These are phyloP conservation scores for Nemophila menziesii DNA, from an alignment of 257 asterid genomes.

Conservation along the genomic window DNA sequence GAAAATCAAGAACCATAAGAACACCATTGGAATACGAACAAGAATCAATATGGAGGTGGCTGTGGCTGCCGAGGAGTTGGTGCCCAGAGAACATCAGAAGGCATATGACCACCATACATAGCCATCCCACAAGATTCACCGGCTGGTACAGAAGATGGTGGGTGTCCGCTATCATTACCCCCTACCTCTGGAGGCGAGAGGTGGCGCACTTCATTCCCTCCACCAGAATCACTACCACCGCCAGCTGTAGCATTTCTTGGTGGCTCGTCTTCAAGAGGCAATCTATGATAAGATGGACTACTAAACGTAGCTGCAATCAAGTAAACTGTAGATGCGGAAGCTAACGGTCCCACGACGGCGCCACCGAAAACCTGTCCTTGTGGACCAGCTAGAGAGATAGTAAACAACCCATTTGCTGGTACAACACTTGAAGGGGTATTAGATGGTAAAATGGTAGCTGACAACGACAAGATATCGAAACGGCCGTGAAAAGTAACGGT, in stretches of 20 bases:
- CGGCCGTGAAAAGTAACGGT: slow-evolving; percentile 68
- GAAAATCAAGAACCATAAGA: slow-evolving; percentile 1
- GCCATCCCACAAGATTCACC: slow-evolving; percentile 13
- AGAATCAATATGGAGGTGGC: slow-evolving; percentile 32
- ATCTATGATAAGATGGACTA: slow-evolving; percentile 38
- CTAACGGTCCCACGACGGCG: slow-evolving; percentile 48
- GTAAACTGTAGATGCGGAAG: slow-evolving; percentile 47
- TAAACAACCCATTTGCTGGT: slow-evolving; percentile 22
- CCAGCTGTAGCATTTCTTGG: slow-evolving; percentile 14
- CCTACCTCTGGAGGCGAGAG: slow-evolving; percentile 25
- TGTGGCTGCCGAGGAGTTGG: slow-evolving; percentile 48
- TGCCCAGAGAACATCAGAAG: slow-evolving; percentile 50
- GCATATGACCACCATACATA: slow-evolving; percentile 24
- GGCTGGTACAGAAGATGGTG: slow-evolving; percentile 7
- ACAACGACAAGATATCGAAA: slow-evolving; percentile 57
- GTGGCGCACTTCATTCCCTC: slow-evolving; percentile 13
- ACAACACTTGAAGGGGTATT: background rate
- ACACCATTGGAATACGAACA: slow-evolving; percentile 1
- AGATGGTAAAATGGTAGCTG: slow-evolving; percentile 38
- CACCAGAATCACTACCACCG: slow-evolving; percentile 11
- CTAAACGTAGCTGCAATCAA: slow-evolving; percentile 56
- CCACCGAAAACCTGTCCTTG: slow-evolving; percentile 88
- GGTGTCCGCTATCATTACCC: slow-evolving; percentile 26
- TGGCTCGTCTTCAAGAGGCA: slow-evolving; percentile 31
- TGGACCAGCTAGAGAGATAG: slow-evolving; percentile 57